Percentiles rank a stretch among this genome's conserved stretches.
phyloP scores from a whole-genome alignment of 768 basidiomycete species.

The Boletellus sp. region DNA sequence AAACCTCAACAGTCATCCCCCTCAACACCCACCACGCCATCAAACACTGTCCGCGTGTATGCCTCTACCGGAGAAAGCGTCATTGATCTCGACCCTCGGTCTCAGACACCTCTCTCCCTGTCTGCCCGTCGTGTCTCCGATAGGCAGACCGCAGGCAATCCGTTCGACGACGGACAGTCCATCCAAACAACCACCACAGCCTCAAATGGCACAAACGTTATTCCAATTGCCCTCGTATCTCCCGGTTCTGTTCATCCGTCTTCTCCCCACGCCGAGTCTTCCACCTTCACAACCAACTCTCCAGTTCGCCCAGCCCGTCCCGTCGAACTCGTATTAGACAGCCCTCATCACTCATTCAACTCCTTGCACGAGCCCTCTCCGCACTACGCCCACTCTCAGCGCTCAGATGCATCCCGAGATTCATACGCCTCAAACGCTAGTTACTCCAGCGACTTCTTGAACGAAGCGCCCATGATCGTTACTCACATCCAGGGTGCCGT shows the following conservation, averaged over 20 bases:
- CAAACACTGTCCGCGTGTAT: slow-evolving; percentile 47
- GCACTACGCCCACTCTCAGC: slow-evolving; percentile 44
- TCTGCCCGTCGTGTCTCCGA: slow-evolving; percentile 16
- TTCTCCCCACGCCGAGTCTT: slow-evolving; percentile 33
- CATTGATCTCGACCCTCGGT: slow-evolving; percentile 58
- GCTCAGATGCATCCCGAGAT: slow-evolving; percentile 54
- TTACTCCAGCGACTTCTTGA: slow-evolving; percentile 73
- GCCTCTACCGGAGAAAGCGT: slow-evolving; percentile 45
- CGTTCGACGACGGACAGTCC: slow-evolving; percentile 73
- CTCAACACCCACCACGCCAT: slow-evolving; percentile 1
- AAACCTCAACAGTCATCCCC: slow-evolving; percentile 37
- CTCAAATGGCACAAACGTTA: slow-evolving; percentile 79
- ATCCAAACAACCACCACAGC: slow-evolving; percentile 74
- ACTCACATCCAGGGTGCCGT: slow-evolving; percentile 60
- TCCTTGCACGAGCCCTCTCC: slow-evolving; percentile 38
- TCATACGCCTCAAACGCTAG: slow-evolving; percentile 76
- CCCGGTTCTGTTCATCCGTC: slow-evolving; percentile 43
- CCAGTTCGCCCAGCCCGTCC: slow-evolving; percentile 57
- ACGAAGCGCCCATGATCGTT: slow-evolving; percentile 79
- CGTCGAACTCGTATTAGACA: slow-evolving; percentile 58
- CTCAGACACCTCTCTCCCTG: slow-evolving; percentile 31
- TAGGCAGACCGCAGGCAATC: slow-evolving; percentile 44
- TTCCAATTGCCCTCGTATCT: slow-evolving; percentile 78
- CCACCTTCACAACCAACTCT: slow-evolving; percentile 26
- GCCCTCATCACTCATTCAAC: slow-evolving; percentile 58